Evolutionary conservation across 208 protist species (phyloP).

Genomic region (Leishmania lainsoni): DNA sequence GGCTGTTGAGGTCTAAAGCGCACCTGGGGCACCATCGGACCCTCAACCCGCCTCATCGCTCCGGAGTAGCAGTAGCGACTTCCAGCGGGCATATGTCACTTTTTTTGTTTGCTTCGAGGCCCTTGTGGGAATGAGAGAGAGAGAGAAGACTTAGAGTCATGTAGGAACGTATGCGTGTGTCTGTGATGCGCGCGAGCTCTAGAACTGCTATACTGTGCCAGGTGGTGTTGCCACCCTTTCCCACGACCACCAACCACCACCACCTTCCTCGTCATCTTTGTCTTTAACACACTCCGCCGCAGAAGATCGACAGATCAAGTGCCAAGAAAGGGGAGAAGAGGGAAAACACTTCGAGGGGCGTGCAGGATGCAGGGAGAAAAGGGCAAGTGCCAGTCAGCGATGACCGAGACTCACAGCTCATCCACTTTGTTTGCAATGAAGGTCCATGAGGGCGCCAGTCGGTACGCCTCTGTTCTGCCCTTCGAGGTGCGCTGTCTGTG

Average conservation of each 20-base stretch:
- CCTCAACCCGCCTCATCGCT: neutral
- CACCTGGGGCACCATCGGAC: neutral
- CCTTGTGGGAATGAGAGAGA: neutral
- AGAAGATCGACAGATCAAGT: neutral
- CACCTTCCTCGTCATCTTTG: neutral
- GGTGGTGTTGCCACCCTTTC: neutral
- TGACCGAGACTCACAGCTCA: slow-evolving; percentile 2
- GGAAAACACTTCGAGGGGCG: neutral
- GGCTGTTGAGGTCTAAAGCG: neutral
- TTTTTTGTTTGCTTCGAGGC: neutral
- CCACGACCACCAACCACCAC: no score
- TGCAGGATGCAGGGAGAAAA: neutral
- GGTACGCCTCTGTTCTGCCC: neutral
- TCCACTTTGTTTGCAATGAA: slow-evolving; percentile 32
- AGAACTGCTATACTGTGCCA: neutral
- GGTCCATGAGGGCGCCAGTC: slow-evolving; percentile 4
- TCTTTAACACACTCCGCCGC: neutral
- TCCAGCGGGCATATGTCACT: neutral
- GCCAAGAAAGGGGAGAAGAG: neutral
- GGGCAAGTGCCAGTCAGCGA: neutral
- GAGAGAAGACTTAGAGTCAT: neutral
- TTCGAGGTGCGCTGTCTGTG: neutral
- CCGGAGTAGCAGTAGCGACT: neutral
- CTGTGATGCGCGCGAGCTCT: neutral
- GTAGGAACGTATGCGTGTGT: neutral